Evolutionary conservation across 306 rosid species (phyloP), one percentile per base, ranked within the genome.

Genomic region (Amphicarpaea edgeworthii): DNA sequence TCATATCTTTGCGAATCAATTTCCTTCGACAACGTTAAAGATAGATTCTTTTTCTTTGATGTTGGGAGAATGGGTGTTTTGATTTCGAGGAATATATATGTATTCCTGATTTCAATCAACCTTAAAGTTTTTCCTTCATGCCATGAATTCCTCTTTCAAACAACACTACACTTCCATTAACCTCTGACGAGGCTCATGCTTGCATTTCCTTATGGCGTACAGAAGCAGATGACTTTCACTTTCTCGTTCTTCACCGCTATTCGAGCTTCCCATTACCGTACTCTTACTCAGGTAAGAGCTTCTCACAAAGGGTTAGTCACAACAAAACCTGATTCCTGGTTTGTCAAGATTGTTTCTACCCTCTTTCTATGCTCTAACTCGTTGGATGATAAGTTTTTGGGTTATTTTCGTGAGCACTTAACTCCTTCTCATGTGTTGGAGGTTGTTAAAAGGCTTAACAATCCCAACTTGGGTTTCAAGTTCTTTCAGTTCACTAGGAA

Each of bases 331-430:
- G 92, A 89, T 63, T 80, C 88, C 72, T 93, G 97, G 97, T 86
- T 88, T 70, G 88, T 87, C 40, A 93, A 93, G 77, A 86, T 91
- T 64, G 90, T 90, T 15, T 90, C 86, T 42, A 88, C 97, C 30
- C 82, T 91, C 28, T 88, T 91, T 77, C 77, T 88, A 72, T 85
- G 87, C 34, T 87, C 86, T 28, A 79, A 81, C 72, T 65, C 87
- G 1, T 47, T 85, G 75, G 89, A 90, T 75, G n/a, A 79, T 12
- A 11, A 3, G 10, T 78, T 78, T 77, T 32, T 82, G 26, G 83
- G 84, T 76, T 91, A 90, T 78, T 50, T 88, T 0, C 46, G 79
- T 51, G 60, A 85, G 63, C 82, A 88, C 69, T 83, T 90, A 77
- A 90, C 86, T 12, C 91, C 97, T 17, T 68, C 85, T n/a, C 85